Evolutionary conservation across 2,329 filamentous ascomycete species (phyloP).

Genomic region (Polychaeton citri): DNA sequence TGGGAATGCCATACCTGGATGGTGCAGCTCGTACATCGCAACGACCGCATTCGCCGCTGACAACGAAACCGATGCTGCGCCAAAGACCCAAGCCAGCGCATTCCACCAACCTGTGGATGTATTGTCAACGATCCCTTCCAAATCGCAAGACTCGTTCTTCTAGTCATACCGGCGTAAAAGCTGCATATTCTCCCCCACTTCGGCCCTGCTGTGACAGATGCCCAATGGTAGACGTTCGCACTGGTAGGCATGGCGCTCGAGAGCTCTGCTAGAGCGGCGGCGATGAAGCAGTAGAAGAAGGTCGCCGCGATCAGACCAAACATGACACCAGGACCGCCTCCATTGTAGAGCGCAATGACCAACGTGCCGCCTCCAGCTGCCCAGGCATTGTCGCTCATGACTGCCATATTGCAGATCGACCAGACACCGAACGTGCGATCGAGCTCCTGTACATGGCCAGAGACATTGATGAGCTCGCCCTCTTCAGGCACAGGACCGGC

Average conservation of each 20-base stretch:
- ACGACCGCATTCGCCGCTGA: slow-evolving; percentile 34
- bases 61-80: slow-evolving; percentile 27
- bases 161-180: slow-evolving; percentile 37
- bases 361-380: slow-evolving; percentile 31
- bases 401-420: slow-evolving; percentile 33
- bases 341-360: slow-evolving; percentile 31
- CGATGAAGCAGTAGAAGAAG: slow-evolving; percentile 39
- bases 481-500: too few species aligned
- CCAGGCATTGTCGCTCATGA: slow-evolving; percentile 34
- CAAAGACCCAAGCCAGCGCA: slow-evolving; percentile 37
- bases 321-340: slow-evolving; percentile 32
- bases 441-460: slow-evolving; percentile 39
- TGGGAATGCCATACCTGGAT: slow-evolving; percentile 31
- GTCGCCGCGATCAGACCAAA: slow-evolving; percentile 37
- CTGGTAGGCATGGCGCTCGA: slow-evolving; percentile 24
- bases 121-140: too few species aligned
- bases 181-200: slow-evolving; percentile 33
- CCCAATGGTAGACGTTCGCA: slow-evolving; percentile 39
- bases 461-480: slow-evolving; percentile 39
- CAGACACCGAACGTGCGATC: slow-evolving; percentile 36
- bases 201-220: slow-evolving; percentile 33
- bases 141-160: too few species aligned
- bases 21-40: slow-evolving; percentile 36
- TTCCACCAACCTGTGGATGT: too few species aligned
- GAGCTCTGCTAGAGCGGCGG: slow-evolving; percentile 38